Percentiles rank a stretch among this genome's conserved stretches.
These are phyloP conservation scores for Sclerotinia borealis DNA, from an alignment of 2,329 filamentous ascomycete genomes.

Conservation along the genomic window DNA sequence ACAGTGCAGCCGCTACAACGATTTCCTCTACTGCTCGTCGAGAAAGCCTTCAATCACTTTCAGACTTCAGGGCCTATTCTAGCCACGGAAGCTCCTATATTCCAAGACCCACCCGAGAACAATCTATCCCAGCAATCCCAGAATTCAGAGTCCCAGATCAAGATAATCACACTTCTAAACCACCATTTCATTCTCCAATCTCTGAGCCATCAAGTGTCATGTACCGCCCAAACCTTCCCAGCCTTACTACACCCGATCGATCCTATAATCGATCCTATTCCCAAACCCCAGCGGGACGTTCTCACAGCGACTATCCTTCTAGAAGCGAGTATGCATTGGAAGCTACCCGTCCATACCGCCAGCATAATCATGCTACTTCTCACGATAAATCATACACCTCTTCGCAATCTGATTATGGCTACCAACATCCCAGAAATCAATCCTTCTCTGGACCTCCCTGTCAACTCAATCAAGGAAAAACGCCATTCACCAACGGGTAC, in stretches of 20 bases:
- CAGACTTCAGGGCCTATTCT: background rate
- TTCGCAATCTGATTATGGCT: slow-evolving; percentile 6
- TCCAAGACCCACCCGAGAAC: background rate
- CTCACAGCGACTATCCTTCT: background rate
- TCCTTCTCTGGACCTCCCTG: background rate
- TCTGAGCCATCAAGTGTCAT: background rate
- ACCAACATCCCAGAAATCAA: slow-evolving; percentile 13
- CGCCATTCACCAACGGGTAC: slow-evolving; percentile 21
- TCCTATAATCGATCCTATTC: background rate
- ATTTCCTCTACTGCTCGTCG: background rate
- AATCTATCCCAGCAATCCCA: background rate
- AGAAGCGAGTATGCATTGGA: slow-evolving; percentile 9
- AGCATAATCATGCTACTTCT: background rate
- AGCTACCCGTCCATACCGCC: background rate
- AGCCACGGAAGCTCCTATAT: background rate
- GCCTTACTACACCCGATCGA: background rate
- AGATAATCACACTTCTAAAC: background rate
- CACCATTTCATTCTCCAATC: slow-evolving; percentile 4
- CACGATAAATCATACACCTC: background rate
- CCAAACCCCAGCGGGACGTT: background rate
- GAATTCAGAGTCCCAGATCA: background rate
- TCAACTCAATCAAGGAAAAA: slow-evolving; percentile 19
- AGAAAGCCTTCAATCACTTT: background rate
- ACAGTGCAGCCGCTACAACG: background rate
- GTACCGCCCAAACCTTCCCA: background rate